Conservation (phyloP, 2,329 filamentous ascomycete species). For the Arthrobotrys megalospora region DNA sequence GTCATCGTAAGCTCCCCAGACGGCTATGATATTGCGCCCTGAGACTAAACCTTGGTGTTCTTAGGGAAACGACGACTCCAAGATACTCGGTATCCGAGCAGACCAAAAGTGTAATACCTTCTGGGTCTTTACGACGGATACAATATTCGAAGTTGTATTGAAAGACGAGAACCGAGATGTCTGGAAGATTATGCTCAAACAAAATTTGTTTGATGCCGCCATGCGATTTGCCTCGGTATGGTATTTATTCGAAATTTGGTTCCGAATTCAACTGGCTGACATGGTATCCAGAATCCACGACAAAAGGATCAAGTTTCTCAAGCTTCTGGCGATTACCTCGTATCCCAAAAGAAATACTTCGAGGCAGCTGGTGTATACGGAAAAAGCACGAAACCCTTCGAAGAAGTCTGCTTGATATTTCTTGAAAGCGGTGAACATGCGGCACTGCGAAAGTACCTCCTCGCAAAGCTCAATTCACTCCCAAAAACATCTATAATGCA, state of each 20-base stretch:
- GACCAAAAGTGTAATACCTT: constrained; percentile 97
- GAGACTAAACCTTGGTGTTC: neutral
- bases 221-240: constrained; percentile 78
- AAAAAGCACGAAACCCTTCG: constrained; percentile 95
- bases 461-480: constrained; percentile 84
- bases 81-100: constrained; percentile 84
- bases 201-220: constrained; percentile 89
- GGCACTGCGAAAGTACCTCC: constrained; percentile 88
- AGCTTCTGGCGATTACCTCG: constrained; percentile 89
- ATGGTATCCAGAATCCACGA: constrained; percentile 71
- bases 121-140: constrained; percentile 91
- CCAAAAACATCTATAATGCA: constrained; percentile 93
- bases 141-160: constrained; percentile 94
- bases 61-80: constrained; percentile 77
- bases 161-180: constrained; percentile 92
- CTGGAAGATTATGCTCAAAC: constrained; percentile 92
- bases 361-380: constrained; percentile 94
- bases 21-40: neutral
- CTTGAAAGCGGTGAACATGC: constrained; percentile 93
- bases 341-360: constrained; percentile 82
- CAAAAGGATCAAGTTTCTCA: constrained; percentile 94
- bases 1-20: constrained; percentile 73
- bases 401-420: constrained; percentile 91
- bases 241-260: no score
- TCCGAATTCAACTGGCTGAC: constrained; percentile 16